A percentile compares a stretch with the other conserved stretches of the same genome.
Conservation (phyloP, 2,329 filamentous ascomycete genomes). For the Myriosclerotinia curreyana region DNA sequence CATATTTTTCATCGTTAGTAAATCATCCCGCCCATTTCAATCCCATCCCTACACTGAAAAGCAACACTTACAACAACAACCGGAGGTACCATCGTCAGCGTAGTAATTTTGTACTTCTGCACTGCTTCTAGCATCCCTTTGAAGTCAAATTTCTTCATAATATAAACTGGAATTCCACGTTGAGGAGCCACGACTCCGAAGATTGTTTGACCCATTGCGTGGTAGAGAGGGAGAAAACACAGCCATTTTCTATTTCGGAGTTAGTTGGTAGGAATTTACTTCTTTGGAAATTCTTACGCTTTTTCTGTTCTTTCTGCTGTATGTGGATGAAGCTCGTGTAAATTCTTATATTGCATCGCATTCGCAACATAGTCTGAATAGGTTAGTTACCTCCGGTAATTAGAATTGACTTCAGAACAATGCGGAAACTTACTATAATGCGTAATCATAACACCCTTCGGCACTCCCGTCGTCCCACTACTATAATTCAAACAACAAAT, state of each 20-base stretch:
- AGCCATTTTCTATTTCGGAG: constrained; percentile 29
- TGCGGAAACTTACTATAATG: constrained; percentile 61
- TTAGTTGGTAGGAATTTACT: constrained; percentile 48
- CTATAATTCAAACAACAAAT: constrained; percentile 68
- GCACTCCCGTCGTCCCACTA: constrained; percentile 75
- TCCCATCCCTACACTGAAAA: too few relatives aligned
- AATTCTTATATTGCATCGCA: constrained; percentile 46
- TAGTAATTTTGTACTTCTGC: constrained; percentile 52
- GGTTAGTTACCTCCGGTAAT: neutral
- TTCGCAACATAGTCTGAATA: constrained; percentile 28
- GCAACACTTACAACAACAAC: constrained; percentile 48
- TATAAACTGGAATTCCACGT: constrained; percentile 49
- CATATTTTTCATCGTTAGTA: neutral
- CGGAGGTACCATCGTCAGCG: constrained; percentile 54
- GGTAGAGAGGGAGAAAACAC: constrained; percentile 25
- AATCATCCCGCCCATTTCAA: neutral
- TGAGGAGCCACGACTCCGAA: constrained; percentile 47
- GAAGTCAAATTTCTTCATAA: constrained; percentile 57
- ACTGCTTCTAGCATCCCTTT: constrained; percentile 15
- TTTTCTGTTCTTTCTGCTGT: constrained; percentile 65
- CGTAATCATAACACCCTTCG: constrained; percentile 63
- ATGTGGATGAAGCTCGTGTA: constrained; percentile 54
- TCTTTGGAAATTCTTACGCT: constrained; percentile 76
- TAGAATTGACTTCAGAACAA: too few relatives aligned
- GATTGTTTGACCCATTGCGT: constrained; percentile 32